These are phyloP conservation scores for Populus hybrid DNA, from an alignment of 441 rosid genomes.

Conservation along the genomic window DNA sequence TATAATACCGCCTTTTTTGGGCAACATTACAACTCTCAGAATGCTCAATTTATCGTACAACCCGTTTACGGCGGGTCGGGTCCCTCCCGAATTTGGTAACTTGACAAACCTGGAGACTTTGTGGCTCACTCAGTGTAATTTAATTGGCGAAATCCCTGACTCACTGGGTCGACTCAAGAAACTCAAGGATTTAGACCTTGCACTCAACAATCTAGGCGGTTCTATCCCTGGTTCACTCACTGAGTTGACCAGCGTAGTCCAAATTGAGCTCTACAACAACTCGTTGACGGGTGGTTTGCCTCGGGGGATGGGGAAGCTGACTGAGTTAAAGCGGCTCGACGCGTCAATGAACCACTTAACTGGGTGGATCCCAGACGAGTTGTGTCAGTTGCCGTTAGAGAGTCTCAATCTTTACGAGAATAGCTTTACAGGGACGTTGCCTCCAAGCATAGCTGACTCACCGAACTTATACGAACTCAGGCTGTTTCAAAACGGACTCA, in stretches of 20 bases:
- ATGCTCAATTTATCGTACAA: constrained; percentile 85
- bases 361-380: constrained; percentile 73
- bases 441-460: constrained; percentile 57
- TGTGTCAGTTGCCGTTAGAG: constrained; percentile 61
- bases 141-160: constrained; percentile 78
- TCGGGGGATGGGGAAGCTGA: constrained; percentile 49
- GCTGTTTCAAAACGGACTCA: constrained; percentile 58
- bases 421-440: constrained; percentile 57
- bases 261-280: constrained; percentile 94
- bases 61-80: constrained; percentile 67
- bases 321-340: constrained; percentile 64
- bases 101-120: constrained; percentile 69
- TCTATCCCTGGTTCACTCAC: constrained; percentile 64
- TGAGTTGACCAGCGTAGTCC: constrained; percentile 54
- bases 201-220: constrained; percentile 64
- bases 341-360: constrained; percentile 73
- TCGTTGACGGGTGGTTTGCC: constrained; percentile 81
- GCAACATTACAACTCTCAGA: constrained; percentile 57
- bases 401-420: constrained; percentile 87
- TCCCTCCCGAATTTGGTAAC: constrained; percentile 89
- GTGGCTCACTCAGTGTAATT: constrained; percentile 83
- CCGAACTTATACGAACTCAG: constrained; percentile 72
- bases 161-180: constrained; percentile 64
- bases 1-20: constrained; percentile 57
- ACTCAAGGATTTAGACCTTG: constrained; percentile 82